These are phyloP conservation scores for Camellia granthamiana DNA, from an alignment of 148 eudicot species.

Conservation along the genomic window DNA sequence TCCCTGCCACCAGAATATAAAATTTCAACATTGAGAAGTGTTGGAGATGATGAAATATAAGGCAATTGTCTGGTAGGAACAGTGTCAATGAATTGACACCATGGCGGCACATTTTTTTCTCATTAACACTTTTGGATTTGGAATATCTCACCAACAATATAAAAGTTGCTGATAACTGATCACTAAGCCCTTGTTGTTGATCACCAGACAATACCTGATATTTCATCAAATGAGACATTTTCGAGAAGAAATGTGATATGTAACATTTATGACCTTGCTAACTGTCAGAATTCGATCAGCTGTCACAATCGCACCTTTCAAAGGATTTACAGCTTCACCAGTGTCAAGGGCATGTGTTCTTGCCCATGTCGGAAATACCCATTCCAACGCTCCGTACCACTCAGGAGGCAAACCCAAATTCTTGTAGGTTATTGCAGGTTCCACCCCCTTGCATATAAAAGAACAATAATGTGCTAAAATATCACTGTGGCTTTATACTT, in stretches of 20 bases:
- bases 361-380: slow-evolving; percentile 99
- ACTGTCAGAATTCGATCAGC: slow-evolving; percentile 92
- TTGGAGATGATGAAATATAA: neutral
- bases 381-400: slow-evolving; percentile 87
- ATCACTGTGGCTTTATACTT: neutral
- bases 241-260: neutral
- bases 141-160: neutral
- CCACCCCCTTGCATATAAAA: slow-evolving; percentile 70
- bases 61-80: neutral
- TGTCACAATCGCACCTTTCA: slow-evolving; percentile 92
- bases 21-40: slow-evolving; percentile 5
- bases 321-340: slow-evolving; percentile 92
- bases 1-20: slow-evolving; percentile 50
- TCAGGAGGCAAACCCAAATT: slow-evolving; percentile 86
- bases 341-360: slow-evolving; percentile 94
- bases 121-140: neutral
- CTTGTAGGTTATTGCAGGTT: slow-evolving; percentile 75
- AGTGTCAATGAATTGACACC: slow-evolving; percentile 6
- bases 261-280: slow-evolving; percentile 63
- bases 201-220: slow-evolving; percentile 9
- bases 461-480: slow-evolving; percentile 4
- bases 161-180: neutral
- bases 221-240: neutral
- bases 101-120: neutral
- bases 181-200: neutral